These are phyloP conservation scores for Kregervanrija fluxuum DNA, from an alignment of 805 yeast species.

Conservation along the genomic window DNA sequence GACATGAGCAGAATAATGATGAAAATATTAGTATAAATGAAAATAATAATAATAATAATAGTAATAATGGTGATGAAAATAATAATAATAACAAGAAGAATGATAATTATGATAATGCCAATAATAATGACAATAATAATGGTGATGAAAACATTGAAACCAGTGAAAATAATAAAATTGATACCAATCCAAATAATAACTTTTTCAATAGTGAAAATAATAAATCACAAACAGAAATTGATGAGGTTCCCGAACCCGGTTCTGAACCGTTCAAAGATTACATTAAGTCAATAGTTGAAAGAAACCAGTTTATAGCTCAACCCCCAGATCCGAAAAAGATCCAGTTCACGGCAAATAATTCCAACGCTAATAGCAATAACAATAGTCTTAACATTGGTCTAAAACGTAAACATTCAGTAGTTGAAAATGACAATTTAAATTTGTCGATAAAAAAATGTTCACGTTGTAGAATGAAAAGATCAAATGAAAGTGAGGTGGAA, in stretches of 20 bases:
- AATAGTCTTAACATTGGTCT: background rate
- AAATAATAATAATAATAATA: background rate
- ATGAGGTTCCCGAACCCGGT: conserved; percentile 6
- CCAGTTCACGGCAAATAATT: background rate
- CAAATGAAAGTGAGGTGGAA: conserved; percentile 26
- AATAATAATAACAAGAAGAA: too few species aligned
- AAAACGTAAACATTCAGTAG: background rate
- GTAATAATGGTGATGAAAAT: background rate
- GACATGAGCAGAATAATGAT: too few species aligned
- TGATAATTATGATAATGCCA: too few species aligned
- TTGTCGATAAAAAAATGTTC: conserved; percentile 31
- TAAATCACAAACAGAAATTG: background rate
- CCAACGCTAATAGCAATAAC: background rate
- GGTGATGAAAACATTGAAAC: background rate
- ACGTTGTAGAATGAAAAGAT: conserved; percentile 35
- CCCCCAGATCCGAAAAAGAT: background rate
- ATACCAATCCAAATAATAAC: too few species aligned
- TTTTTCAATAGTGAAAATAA: background rate
- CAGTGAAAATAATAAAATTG: background rate
- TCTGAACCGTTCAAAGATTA: conserved; percentile 13
- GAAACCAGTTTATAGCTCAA: background rate
- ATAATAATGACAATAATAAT: too few species aligned
- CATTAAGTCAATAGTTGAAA: conserved; percentile 10
- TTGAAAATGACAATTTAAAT: conserved; percentile 1
- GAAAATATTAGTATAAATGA: too few species aligned